Evolutionary conservation across 805 yeast species (phyloP).

Genomic region (Candida khao-thaluensis): DNA sequence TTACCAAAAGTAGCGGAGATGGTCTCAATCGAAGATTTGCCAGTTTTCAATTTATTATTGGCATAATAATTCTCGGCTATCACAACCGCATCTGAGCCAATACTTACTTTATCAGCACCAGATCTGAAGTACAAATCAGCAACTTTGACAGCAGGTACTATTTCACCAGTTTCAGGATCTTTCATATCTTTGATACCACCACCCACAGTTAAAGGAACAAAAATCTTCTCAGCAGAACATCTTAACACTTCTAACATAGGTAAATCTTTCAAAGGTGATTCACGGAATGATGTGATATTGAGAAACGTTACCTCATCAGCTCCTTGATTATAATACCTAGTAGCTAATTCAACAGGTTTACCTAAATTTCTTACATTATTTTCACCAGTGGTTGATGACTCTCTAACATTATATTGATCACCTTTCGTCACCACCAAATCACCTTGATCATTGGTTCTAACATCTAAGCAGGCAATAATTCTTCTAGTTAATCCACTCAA

Average conservation of each 20-base stretch:
- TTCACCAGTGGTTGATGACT: constrained; percentile 38
- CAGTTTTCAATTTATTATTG: constrained; percentile 56
- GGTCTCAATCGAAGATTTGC: constrained; percentile 87
- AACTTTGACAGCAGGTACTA: constrained; percentile 81
- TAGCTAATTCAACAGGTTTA: constrained; percentile 93
- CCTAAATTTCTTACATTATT: constrained; percentile 86
- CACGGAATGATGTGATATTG: constrained; percentile 93
- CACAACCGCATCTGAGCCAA: constrained; percentile 94
- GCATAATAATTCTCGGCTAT: constrained; percentile 84
- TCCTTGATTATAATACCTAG: constrained; percentile 86
- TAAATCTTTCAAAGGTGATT: constrained; percentile 87
- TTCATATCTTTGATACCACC: constrained; percentile 93
- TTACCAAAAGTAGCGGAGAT: constrained; percentile 90
- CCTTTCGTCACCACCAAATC: constrained; percentile 98
- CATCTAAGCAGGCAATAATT: constrained; percentile 94
- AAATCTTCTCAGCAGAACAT: constrained; percentile 81
- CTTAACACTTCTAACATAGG: constrained; percentile 93
- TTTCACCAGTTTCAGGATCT: constrained; percentile 75
- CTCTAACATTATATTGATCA: constrained; percentile 97
- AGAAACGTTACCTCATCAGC: constrained; percentile 96
- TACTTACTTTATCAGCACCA: constrained; percentile 97
- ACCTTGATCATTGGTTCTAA: constrained; percentile 91
- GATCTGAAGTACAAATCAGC: constrained; percentile 91
- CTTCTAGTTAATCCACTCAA: constrained; percentile 79
- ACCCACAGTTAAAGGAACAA: constrained; percentile 97